A percentile compares a stretch with the other conserved stretches of the same genome.
phyloP scores from a whole-genome alignment of 371 early-diverging fungal genomes.

The Sporodiniella umbellata region DNA sequence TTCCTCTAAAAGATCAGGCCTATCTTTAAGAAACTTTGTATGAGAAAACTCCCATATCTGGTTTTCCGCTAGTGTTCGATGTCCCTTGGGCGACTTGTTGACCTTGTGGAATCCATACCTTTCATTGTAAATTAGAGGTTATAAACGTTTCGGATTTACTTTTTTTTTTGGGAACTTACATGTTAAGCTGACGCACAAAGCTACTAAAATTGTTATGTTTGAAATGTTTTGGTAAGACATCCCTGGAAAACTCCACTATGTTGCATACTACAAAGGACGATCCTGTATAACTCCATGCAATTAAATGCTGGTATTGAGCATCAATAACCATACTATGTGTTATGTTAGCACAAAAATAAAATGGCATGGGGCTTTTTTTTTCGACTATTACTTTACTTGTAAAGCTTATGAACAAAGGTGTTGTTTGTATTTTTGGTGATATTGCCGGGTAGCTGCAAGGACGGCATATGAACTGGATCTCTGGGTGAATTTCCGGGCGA shows the following conservation, averaged over 20 bases:
- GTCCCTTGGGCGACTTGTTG: conserved; percentile 74
- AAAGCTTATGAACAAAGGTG: conserved; percentile 37
- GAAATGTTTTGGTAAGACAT: conserved; percentile 76
- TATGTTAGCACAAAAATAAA: background rate
- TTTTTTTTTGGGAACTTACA: conserved; percentile 54
- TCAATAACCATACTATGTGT: background rate
- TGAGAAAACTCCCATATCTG: conserved; percentile 67
- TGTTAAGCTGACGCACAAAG: conserved; percentile 88
- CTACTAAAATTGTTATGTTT: conserved; percentile 85
- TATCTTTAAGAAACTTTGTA: conserved; percentile 50
- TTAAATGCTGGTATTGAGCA: conserved; percentile 69
- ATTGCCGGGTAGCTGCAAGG: too few relatives aligned
- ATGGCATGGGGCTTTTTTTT: too few relatives aligned
- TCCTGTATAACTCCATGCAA: conserved; percentile 81
- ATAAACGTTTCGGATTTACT: too few relatives aligned
- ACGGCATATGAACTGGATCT: too few relatives aligned
- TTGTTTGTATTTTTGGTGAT: too few relatives aligned
- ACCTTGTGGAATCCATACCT: conserved; percentile 72
- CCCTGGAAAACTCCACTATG: conserved; percentile 84
- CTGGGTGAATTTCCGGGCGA: too few relatives aligned
- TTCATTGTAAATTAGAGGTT: background rate
- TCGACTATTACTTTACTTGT: conserved; percentile 19
- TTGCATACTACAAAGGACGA: conserved; percentile 90
- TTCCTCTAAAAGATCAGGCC: conserved; percentile 52
- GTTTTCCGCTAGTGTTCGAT: conserved; percentile 73